These are phyloP conservation scores for Thraustochytrium sp. DNA, from an alignment of 352 stramenopile species.

Conservation along the genomic window DNA sequence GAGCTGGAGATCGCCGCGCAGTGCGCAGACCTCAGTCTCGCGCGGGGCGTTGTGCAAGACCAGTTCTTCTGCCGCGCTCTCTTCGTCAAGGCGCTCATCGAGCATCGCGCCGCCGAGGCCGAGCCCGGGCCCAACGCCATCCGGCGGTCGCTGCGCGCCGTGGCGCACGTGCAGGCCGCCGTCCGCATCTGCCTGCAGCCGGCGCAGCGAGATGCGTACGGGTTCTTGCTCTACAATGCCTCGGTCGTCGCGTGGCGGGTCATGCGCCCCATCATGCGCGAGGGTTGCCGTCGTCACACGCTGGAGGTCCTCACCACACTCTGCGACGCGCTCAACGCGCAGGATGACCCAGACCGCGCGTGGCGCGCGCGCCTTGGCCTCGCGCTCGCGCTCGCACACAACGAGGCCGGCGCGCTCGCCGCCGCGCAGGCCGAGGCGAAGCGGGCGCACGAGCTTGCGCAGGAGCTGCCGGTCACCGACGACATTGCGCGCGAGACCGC, in stretches of 20 bases:
- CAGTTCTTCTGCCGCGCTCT: conserved; percentile 80
- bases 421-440: conserved; percentile 57
- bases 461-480: conserved; percentile 39
- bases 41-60: conserved; percentile 61
- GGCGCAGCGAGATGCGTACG: conserved; percentile 63
- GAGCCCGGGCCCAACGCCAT: conserved; percentile 52
- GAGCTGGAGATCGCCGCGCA: background rate
- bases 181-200: conserved; percentile 64
- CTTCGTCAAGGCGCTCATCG: conserved; percentile 66
- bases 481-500: conserved; percentile 19
- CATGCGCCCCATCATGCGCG: conserved; percentile 70
- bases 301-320: conserved; percentile 61
- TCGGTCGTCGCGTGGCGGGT: conserved; percentile 76
- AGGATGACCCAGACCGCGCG: conserved; percentile 63
- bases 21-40: conserved; percentile 56
- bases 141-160: conserved; percentile 57
- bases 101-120: conserved; percentile 51
- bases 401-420: conserved; percentile 68
- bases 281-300: conserved; percentile 65
- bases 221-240: conserved; percentile 83
- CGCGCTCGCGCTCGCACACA: conserved; percentile 61
- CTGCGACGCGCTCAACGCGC: conserved; percentile 63
- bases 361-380: conserved; percentile 66
- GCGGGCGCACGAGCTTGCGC: conserved; percentile 48
- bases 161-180: conserved; percentile 66